Conservation (phyloP, 495 filamentous ascomycete species). For the Barbatosphaeria neglecta region DNA sequence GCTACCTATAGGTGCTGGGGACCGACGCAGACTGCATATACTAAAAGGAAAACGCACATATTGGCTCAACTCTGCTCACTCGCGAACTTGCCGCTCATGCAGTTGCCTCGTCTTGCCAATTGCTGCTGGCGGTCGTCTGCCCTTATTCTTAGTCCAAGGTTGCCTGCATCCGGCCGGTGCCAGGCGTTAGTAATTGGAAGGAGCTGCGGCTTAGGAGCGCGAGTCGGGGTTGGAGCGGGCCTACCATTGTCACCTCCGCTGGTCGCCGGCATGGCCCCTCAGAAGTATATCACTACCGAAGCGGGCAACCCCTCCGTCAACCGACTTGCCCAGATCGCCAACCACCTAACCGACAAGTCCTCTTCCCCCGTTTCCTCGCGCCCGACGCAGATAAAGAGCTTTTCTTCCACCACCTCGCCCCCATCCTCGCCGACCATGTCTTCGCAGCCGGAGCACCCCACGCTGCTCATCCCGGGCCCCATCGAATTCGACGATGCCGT, state of each 20-base stretch:
- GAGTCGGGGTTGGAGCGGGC: too few relatives aligned
- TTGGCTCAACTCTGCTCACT: not conserved
- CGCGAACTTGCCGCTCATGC: not conserved
- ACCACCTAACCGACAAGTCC: not conserved
- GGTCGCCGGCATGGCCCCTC: not conserved
- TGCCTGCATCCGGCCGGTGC: not conserved
- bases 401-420: not conserved
- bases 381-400: slow-evolving; percentile 16
- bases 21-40: too few relatives aligned
- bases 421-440: slow-evolving; percentile 55
- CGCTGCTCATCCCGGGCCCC: slow-evolving; percentile 87
- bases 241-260: not conserved
- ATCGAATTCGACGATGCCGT: slow-evolving; percentile 99
- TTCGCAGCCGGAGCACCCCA: slow-evolving; percentile 63
- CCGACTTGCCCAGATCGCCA: not conserved
- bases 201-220: not conserved
- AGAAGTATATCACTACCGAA: not conserved
- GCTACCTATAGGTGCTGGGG: too few relatives aligned
- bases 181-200: not conserved
- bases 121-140: not conserved
- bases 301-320: not conserved
- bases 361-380: slow-evolving; percentile 21
- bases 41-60: not conserved
- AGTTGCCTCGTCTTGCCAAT: not conserved
- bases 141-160: not conserved